Evolutionary conservation across 768 basidiomycete species (phyloP), one percentile per base, ranked within the genome.

Genomic region (Xerocomellus intermedius): DNA sequence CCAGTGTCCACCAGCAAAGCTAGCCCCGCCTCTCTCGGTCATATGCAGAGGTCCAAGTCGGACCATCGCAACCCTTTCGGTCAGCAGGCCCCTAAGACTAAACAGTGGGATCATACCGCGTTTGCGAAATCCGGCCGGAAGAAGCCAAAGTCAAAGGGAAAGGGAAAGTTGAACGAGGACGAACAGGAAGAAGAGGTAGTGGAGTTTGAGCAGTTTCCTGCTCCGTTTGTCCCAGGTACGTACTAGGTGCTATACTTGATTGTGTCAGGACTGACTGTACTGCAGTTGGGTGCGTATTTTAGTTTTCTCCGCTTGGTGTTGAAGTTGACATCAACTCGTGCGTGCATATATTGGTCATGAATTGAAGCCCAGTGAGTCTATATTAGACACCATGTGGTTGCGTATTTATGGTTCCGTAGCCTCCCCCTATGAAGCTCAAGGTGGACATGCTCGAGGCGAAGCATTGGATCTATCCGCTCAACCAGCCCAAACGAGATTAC

Each of bases 401-500:
- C 19, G 19, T 44, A 50, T 48, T 61, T 16, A 56, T 36, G 47
- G 22, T 30, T 47, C 24, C 44, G 8, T 59, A 90, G 90, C 81
- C 82, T 32, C 84, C 81, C 5, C 79, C 83, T 1, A 92, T 94
- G 89, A 92, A 89, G 70, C 75, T 92, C 26, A 72, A 75, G 47
- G 77, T 86, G 9, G 94, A 97, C 66, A 75, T 83, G n/a, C 77
- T 92, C 22, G 89, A 88, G 52, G 82, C 82, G 7, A 86, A 83
- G 60, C 89, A 90, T 48, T 98, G 94, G 87, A 83, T 97, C 51
- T 99, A 87, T 70, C 97, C 97, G 3, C 77, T 89, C 14, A 98
- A 98, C 67, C 79, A 82, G 33, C 83, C 88, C 1, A 89, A 91
- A 62, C 88, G 97, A 58, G 89, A 91, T 61, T 99, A 98, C 65